Evolutionary conservation across 2,329 filamentous ascomycete genomes (phyloP).

Genomic region (Trichoderma pleuroti): DNA sequence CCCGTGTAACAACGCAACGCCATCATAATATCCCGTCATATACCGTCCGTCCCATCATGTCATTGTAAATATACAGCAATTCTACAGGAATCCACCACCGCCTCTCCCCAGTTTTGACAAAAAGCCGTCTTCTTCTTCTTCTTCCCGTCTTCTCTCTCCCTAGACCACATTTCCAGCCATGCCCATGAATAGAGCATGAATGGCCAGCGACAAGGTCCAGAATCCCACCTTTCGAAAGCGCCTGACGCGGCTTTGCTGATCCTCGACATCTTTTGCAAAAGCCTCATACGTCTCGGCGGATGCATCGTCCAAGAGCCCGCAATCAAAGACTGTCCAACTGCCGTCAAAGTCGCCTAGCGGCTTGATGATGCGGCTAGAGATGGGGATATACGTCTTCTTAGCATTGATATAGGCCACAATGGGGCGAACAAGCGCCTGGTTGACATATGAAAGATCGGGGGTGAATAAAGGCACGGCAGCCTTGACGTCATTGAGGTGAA

Average conservation of each 20-base stretch:
- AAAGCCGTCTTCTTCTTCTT: too few species aligned
- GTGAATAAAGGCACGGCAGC: conserved; percentile 92
- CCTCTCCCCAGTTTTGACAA: not conserved
- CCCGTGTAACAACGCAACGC: conserved; percentile 15
- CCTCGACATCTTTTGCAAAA: conserved; percentile 85
- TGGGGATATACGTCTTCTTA: conserved; percentile 89
- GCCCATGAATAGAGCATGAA: conserved; percentile 91
- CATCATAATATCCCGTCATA: conserved; percentile 11
- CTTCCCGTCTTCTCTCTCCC: not conserved
- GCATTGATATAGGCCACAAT: conserved; percentile 99
- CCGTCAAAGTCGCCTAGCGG: conserved; percentile 85
- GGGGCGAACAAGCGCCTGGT: conserved; percentile 88
- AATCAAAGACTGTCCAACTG: conserved; percentile 91
- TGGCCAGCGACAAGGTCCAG: conserved; percentile 89
- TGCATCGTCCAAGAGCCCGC: conserved; percentile 87
- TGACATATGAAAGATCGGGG: conserved; percentile 87
- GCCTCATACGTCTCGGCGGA: conserved; percentile 92
- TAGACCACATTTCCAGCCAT: conserved; percentile 77
- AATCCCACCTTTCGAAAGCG: conserved; percentile 94
- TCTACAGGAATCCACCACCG: conserved; percentile 7
- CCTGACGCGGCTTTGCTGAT: conserved; percentile 80
- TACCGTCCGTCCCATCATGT: conserved; percentile 11
- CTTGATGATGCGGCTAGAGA: conserved; percentile 93
- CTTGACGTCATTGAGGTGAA: conserved; percentile 91
- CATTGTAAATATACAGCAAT: conserved; percentile 18